Percentiles rank a stretch among this genome's conserved stretches.
These are phyloP conservation scores for Solanum habrochaites DNA, from an alignment of 257 asterid genomes.

Conservation along the genomic window DNA sequence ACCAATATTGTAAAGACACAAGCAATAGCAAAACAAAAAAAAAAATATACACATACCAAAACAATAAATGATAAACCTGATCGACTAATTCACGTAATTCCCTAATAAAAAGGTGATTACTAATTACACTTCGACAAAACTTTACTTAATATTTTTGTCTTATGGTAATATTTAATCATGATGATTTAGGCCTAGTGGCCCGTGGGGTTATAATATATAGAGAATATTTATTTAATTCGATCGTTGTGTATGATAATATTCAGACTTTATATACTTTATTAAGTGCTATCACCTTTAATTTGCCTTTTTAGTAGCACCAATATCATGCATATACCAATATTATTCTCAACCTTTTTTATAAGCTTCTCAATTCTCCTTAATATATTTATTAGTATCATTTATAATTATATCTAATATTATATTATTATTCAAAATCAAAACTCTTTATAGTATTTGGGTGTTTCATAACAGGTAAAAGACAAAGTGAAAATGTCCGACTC, in stretches of 20 bases:
- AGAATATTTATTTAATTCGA: neutral
- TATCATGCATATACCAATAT: neutral
- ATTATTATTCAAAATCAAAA: constrained; percentile 5
- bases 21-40: neutral
- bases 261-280: neutral
- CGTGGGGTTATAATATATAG: constrained; percentile 16
- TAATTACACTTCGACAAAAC: neutral
- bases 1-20: neutral
- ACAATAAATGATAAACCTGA: neutral
- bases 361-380: constrained; percentile 5
- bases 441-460: constrained; percentile 52
- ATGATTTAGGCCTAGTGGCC: neutral
- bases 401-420: neutral
- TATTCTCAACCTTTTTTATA: constrained; percentile 3
- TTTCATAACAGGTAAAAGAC: constrained; percentile 51
- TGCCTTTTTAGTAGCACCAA: constrained; percentile 4
- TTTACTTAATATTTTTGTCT: neutral
- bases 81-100: neutral
- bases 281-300: constrained; percentile 4
- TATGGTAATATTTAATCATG: constrained; percentile 16
- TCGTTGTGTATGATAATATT: constrained; percentile 8
- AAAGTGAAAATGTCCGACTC: constrained; percentile 28
- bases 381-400: neutral
- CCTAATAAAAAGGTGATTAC: neutral
- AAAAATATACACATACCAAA: neutral